Conservation (phyloP, 106 monocot genomes). For the Acanthochlamys bracteata region DNA sequence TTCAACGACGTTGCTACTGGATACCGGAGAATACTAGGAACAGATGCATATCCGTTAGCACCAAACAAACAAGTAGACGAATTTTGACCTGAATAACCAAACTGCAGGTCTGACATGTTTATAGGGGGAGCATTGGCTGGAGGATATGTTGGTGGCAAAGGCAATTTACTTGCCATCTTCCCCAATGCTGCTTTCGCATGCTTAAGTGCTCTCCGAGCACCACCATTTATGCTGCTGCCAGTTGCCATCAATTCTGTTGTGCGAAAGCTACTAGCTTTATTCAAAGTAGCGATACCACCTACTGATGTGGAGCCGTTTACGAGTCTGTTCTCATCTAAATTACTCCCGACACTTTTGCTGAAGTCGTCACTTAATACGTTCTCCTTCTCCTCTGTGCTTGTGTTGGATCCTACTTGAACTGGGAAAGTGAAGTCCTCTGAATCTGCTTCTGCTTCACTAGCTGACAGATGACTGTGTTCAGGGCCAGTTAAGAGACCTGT, state of each 20-base stretch:
- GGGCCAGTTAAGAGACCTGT: background rate
- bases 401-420: background rate
- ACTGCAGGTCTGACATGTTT: too few species aligned
- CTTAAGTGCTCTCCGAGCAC: constrained; percentile 45
- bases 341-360: constrained; percentile 7
- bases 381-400: constrained; percentile 1
- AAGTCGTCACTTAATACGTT: constrained; percentile 4
- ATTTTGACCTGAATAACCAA: too few species aligned
- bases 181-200: constrained; percentile 47
- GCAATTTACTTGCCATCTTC: constrained; percentile 18
- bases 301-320: constrained; percentile 6
- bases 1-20: too few species aligned
- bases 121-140: too few species aligned
- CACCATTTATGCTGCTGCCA: constrained; percentile 15
- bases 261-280: too few species aligned
- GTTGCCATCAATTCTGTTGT: too few species aligned
- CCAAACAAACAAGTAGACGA: too few species aligned
- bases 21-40: too few species aligned
- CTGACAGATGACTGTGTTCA: background rate
- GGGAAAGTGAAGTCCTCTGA: constrained; percentile 11
- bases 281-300: too few species aligned
- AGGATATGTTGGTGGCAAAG: too few species aligned
- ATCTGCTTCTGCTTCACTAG: background rate
- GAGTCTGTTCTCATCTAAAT: too few species aligned
- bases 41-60: too few species aligned